Percentiles rank a stretch among this genome's conserved stretches.
These are phyloP conservation scores for Coemansia umbellata DNA, from an alignment of 192 early-diverging fungal genomes.

Conservation along the genomic window DNA sequence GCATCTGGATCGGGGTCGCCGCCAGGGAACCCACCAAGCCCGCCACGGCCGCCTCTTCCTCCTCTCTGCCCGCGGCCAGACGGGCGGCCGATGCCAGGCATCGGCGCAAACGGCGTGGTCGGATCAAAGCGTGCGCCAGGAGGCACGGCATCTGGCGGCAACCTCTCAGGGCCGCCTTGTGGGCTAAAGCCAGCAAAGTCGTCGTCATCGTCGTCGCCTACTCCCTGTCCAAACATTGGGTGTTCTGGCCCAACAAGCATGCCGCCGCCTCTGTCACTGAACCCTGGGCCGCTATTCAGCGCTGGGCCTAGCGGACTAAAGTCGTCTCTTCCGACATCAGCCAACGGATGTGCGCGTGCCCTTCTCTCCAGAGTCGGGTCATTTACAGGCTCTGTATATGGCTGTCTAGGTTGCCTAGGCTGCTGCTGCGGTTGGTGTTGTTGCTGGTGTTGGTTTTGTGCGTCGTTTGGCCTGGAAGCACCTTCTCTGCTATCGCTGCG, in stretches of 20 bases:
- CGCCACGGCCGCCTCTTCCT: constrained; percentile 12
- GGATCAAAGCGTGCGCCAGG: constrained; percentile 92
- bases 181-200: constrained; percentile 24
- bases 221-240: constrained; percentile 73
- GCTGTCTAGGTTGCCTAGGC: no score
- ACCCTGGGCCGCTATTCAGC: constrained; percentile 40
- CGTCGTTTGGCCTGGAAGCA: no score
- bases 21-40: constrained; percentile 17
- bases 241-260: constrained; percentile 87
- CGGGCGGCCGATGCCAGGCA: constrained; percentile 7
- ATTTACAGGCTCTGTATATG: no score
- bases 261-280: constrained; percentile 60
- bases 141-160: constrained; percentile 72
- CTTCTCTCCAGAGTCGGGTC: no score
- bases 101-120: constrained; percentile 70
- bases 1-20: constrained; percentile 42
- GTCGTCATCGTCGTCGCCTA: constrained; percentile 5
- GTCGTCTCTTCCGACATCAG: constrained; percentile 65
- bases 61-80: constrained; percentile 9
- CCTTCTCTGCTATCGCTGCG: no score
- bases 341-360: background rate
- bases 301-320: constrained; percentile 53
- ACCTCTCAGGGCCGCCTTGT: constrained; percentile 56
- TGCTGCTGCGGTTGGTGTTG: no score
- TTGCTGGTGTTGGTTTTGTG: no score